These are phyloP conservation scores for Soucietia sequanensis DNA, from an alignment of 805 yeast species.

Conservation along the genomic window DNA sequence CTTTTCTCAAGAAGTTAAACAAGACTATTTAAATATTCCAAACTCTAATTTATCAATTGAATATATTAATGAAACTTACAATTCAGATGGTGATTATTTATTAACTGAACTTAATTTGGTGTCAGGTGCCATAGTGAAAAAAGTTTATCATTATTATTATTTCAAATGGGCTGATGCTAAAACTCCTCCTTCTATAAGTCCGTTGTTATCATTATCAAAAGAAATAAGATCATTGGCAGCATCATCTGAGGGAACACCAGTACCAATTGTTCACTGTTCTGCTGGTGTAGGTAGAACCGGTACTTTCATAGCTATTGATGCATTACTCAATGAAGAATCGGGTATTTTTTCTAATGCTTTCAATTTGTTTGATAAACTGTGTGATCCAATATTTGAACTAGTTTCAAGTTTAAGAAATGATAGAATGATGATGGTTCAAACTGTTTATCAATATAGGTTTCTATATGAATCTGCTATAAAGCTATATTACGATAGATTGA, in stretches of 20 bases:
- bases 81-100: conserved; percentile 18
- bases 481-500: not conserved
- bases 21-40: conserved; percentile 19
- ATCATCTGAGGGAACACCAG: conserved; percentile 4
- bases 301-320: conserved; percentile 37
- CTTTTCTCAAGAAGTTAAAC: conserved; percentile 11
- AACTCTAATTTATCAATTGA: conserved; percentile 14
- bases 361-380: conserved; percentile 1
- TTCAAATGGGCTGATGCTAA: conserved; percentile 46
- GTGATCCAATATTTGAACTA: conserved; percentile 27
- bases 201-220: conserved; percentile 25
- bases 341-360: not conserved
- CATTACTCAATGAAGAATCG: conserved; percentile 18
- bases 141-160: conserved; percentile 40
- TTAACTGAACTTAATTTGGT: conserved; percentile 25
- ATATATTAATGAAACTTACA: conserved; percentile 15
- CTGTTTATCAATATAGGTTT: conserved; percentile 33
- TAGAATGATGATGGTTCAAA: conserved; percentile 47
- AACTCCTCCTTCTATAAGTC: conserved; percentile 33
- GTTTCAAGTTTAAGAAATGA: conserved; percentile 27
- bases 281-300: conserved; percentile 52
- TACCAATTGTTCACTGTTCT: conserved; percentile 42
- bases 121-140: conserved; percentile 16
- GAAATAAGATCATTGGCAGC: conserved; percentile 11
- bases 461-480: conserved; percentile 25